These are phyloP conservation scores for Acacia pycnantha DNA, from an alignment of 331 rosid genomes.

Conservation along the genomic window DNA sequence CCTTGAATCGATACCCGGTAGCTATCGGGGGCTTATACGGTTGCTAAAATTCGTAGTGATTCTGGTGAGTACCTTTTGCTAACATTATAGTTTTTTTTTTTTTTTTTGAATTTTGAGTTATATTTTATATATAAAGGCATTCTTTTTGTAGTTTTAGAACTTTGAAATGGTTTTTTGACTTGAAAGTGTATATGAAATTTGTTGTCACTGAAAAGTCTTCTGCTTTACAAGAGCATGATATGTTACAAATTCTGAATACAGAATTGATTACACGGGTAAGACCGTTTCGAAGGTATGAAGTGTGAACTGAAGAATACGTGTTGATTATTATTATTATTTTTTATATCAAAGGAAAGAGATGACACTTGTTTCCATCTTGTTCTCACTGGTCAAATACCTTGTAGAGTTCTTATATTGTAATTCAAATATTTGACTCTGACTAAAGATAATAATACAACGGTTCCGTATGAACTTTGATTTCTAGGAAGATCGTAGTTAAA, in stretches of 20 bases:
- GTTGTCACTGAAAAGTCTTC: neutral
- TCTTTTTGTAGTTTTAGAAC: neutral
- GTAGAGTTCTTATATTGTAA: neutral
- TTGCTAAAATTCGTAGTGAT: neutral
- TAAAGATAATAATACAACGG: neutral
- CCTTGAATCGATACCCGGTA: neutral
- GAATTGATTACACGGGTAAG: neutral
- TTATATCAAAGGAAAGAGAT: neutral
- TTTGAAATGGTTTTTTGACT: neutral
- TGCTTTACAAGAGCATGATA: neutral
- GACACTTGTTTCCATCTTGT: neutral
- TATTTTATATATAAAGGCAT: neutral
- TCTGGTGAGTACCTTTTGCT: neutral
- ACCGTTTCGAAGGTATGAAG: neutral
- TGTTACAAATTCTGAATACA: neutral
- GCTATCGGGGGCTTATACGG: neutral
- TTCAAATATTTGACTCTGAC: neutral
- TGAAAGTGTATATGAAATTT: neutral
- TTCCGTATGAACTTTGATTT: neutral
- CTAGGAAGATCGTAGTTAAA: neutral
- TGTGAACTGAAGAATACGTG: neutral
- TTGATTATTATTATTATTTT: neutral
- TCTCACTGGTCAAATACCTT: neutral
- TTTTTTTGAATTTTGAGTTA: neutral
- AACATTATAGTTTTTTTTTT: too few species aligned